Evolutionary conservation across 2,329 filamentous ascomycete genomes (phyloP), one percentile per base, ranked within the genome.

Genomic region (Hortaea werneckii): DNA sequence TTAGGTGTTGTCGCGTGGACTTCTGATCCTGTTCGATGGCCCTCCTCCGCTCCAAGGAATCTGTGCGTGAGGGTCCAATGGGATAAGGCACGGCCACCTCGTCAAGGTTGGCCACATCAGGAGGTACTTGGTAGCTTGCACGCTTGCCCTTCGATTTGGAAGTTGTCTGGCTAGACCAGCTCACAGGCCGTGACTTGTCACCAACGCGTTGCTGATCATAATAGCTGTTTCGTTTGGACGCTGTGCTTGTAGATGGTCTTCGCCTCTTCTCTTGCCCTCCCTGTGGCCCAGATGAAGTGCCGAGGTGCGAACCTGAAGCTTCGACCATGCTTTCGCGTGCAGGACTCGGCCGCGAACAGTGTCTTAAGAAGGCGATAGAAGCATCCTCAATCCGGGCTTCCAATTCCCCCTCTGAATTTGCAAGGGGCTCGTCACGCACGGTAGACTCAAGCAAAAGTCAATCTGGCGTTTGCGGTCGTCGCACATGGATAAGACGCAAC

Each of bases 201-300:
- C 47, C 50, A 3, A 42, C 49, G 32, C 58, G 53, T 30, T 56
- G 58, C 11, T 52, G 35, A 29, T 53, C 55, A 41, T 54, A 58
- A 40, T 55, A 48, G 49, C 37, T 39, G 13, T 39, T 39, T 8
- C 37, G 10, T n/a, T 39, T n/a, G 41, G 54, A 56, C 26, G 42
- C 47, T 11, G 54, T 54, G 38, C 50, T 53, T 10, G 52, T 52
- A 2, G 55, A 55, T 12, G 29, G 12, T 39, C 40, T 26, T 40
- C 27, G 8, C 29, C 37, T 6, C 10, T 29, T 29, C 13, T 43
- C 47, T 12, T 45, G 20, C 20, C 20, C 20, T 20, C 20, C 29
- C 20, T 28, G 29, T 30, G 12, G 40, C 40, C 29, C 12, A 10
- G 20, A 37, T 37, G 10, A 37, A 20, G 20, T 20, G 20, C 20